Conservation (phyloP, 306 rosid genomes). For the Dryas alaskensis region DNA sequence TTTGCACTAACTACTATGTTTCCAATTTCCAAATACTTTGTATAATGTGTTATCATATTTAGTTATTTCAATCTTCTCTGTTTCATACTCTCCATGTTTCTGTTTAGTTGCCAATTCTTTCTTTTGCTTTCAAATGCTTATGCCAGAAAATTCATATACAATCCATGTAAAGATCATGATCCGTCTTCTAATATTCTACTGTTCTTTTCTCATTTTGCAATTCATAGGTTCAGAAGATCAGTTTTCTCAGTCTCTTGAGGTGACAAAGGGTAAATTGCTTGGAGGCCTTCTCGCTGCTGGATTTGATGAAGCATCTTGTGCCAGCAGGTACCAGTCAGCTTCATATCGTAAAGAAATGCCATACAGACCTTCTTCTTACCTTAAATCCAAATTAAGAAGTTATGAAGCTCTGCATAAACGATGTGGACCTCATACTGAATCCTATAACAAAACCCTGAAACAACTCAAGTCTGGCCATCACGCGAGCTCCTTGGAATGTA, state of each 20-base stretch:
- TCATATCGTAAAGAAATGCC: conserved; percentile 38
- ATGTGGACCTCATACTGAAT: conserved; percentile 64
- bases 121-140: conserved; percentile 1
- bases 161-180: conserved; percentile 4
- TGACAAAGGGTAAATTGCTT: conserved; percentile 43
- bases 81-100: neutral
- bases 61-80: neutral
- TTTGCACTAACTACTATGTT: neutral
- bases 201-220: conserved; percentile 15
- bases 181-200: neutral
- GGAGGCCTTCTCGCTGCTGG: conserved; percentile 55
- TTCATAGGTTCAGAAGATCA: conserved; percentile 34
- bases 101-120: neutral
- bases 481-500: conserved; percentile 38
- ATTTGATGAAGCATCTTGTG: conserved; percentile 58
- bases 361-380: conserved; percentile 53
- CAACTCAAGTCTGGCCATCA: conserved; percentile 47
- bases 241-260: conserved; percentile 22
- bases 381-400: conserved; percentile 51
- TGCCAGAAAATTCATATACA: neutral
- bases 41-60: neutral
- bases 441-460: conserved; percentile 53
- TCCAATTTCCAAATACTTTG: neutral
- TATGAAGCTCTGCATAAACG: conserved; percentile 61
- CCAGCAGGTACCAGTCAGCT: conserved; percentile 57